phyloP scores from a whole-genome alignment of 2,329 filamentous ascomycete genomes.

The Xylariaceae sp. region DNA sequence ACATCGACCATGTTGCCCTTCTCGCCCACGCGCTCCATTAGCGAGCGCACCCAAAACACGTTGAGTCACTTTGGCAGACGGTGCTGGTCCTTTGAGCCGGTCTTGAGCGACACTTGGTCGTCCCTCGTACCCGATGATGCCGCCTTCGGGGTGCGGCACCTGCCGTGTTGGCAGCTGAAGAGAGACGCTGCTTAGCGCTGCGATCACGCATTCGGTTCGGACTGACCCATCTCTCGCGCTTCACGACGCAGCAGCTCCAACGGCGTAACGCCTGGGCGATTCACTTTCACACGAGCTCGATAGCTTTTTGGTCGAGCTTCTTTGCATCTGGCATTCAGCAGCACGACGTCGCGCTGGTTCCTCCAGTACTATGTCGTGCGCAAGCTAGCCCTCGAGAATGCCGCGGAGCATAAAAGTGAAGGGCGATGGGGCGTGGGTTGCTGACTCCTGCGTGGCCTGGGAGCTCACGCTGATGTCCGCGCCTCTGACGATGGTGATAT shows the following conservation, averaged over 20 bases:
- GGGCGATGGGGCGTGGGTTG: not conserved
- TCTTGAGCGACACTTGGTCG: slow-evolving; percentile 4
- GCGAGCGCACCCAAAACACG: slow-evolving; percentile 15
- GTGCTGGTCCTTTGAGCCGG: slow-evolving; percentile 5
- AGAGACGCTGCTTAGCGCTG: no score
- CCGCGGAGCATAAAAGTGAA: slow-evolving; percentile 9
- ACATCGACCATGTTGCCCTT: slow-evolving; percentile 7
- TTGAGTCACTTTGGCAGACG: slow-evolving; percentile 10
- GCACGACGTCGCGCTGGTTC: slow-evolving; percentile 9
- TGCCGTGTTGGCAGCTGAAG: slow-evolving; percentile 5
- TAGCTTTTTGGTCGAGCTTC: slow-evolving; percentile 1
- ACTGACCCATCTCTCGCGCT: no score
- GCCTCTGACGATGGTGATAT: slow-evolving; percentile 9
- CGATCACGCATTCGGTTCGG: no score
- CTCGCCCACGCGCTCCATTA: slow-evolving; percentile 3
- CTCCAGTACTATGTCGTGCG: slow-evolving; percentile 2
- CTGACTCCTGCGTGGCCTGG: slow-evolving; percentile 7
- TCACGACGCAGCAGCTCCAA: no score
- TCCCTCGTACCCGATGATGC: slow-evolving; percentile 7
- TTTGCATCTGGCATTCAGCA: slow-evolving; percentile 15
- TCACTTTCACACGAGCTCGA: no score
- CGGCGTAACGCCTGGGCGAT: no score
- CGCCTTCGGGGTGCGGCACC: slow-evolving; percentile 6
- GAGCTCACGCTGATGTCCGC: slow-evolving; percentile 6
- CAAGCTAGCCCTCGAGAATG: slow-evolving; percentile 2